Conservation (phyloP, 1,139 yeast genomes). For the Torulaspora pretoriensis region DNA sequence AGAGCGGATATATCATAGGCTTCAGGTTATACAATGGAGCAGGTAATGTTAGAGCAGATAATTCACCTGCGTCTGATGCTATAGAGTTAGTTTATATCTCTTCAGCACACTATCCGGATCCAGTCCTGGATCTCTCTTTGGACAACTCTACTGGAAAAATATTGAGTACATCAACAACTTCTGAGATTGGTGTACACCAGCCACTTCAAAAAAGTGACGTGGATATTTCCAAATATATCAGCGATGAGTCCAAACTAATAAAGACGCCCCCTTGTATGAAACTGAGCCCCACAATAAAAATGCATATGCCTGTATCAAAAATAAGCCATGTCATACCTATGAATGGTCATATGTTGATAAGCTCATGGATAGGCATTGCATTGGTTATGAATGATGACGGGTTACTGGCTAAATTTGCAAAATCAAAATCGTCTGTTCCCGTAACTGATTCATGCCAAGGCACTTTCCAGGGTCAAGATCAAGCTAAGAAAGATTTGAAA, state of each 20-base stretch:
- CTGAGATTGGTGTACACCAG: neutral
- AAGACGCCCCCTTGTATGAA: neutral
- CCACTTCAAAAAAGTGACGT: neutral
- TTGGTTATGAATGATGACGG: slow-evolving; percentile 7
- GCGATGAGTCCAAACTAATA: neutral
- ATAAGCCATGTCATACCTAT: slow-evolving; percentile 17
- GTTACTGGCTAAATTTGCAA: slow-evolving; percentile 9
- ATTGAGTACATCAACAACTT: slow-evolving; percentile 10
- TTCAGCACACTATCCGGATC: slow-evolving; percentile 31
- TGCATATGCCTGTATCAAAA: slow-evolving; percentile 6
- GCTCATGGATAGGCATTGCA: slow-evolving; percentile 29
- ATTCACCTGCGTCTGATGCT: neutral
- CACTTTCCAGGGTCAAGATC: slow-evolving; percentile 12
- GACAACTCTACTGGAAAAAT: slow-evolving; percentile 12
- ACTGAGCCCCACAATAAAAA: neutral
- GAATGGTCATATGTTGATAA: slow-evolving; percentile 11
- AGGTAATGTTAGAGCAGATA: neutral
- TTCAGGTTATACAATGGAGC: slow-evolving; percentile 11
- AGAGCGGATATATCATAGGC: slow-evolving; percentile 32
- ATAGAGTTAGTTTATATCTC: slow-evolving; percentile 27
- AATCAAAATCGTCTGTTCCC: slow-evolving; percentile 21
- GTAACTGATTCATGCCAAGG: slow-evolving; percentile 23
- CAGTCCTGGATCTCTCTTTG: slow-evolving; percentile 24
- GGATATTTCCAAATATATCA: neutral
- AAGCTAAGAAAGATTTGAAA: neutral